These are phyloP conservation scores for Boletus smithii DNA, from an alignment of 1,284 basidiomycete species.

Conservation along the genomic window DNA sequence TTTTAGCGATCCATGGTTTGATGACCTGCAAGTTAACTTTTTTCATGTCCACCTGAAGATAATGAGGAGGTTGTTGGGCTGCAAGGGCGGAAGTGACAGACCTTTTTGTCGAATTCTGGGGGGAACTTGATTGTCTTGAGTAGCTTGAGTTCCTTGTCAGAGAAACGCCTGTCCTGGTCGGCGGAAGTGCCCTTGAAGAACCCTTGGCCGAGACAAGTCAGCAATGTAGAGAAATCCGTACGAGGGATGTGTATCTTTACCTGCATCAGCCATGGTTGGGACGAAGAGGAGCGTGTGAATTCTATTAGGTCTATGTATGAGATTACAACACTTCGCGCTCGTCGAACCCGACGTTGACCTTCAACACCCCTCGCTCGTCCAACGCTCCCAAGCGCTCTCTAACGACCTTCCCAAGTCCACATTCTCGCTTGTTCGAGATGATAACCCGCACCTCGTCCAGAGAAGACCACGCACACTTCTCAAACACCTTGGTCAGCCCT, in stretches of 20 bases:
- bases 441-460: conserved; percentile 31
- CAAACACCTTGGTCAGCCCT: conserved; percentile 28
- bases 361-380: conserved; percentile 28
- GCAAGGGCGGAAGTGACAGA: conserved; percentile 28
- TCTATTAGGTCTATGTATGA: neutral
- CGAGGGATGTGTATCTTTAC: conserved; percentile 33
- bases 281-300: conserved; percentile 22
- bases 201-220: conserved; percentile 40
- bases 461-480: conserved; percentile 21
- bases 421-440: conserved; percentile 32
- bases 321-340: conserved; percentile 30
- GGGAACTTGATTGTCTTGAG: conserved; percentile 91
- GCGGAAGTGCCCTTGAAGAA: conserved; percentile 87
- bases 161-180: conserved; percentile 86
- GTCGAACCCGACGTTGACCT: conserved; percentile 33
- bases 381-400: conserved; percentile 21
- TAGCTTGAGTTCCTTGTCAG: conserved; percentile 90
- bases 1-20: conserved; percentile 91
- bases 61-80: neutral
- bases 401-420: conserved; percentile 26
- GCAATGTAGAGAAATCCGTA: neutral
- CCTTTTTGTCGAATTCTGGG: conserved; percentile 85
- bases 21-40: conserved; percentile 91
- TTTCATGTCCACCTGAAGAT: conserved; percentile 76
- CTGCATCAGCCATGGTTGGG: conserved; percentile 54